Conservation (phyloP, 2,329 filamentous ascomycete genomes). For the Colletotrichum caudatum region DNA sequence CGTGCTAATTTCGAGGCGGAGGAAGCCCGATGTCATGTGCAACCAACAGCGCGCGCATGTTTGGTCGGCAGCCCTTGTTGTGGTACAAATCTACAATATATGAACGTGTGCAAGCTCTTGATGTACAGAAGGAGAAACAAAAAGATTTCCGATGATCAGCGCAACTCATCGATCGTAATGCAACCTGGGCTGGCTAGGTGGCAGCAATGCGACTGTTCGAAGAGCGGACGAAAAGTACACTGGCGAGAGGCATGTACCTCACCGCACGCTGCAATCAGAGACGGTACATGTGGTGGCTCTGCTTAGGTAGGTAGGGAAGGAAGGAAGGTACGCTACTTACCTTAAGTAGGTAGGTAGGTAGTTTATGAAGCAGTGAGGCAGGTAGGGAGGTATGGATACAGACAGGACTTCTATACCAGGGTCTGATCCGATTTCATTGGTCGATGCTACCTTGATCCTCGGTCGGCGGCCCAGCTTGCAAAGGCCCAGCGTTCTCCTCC, state of each 20-base stretch:
- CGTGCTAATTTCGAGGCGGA: background rate
- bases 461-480: slow-evolving; percentile 6
- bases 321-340: background rate
- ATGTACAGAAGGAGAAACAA: background rate
- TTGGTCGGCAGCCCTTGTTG: background rate
- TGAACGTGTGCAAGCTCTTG: background rate
- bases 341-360: too few species aligned
- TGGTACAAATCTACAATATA: background rate
- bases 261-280: background rate
- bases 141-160: slow-evolving; percentile 2
- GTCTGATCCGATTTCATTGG: background rate
- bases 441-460: slow-evolving; percentile 6
- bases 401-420: background rate
- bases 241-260: background rate
- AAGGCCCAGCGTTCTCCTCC: slow-evolving; percentile 1
- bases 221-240: background rate
- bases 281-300: background rate
- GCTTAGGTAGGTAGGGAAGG: background rate
- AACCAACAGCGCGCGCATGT: background rate
- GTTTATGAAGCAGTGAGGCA: too few species aligned
- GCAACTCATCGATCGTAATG: background rate
- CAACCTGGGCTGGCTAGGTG: slow-evolving; percentile 1
- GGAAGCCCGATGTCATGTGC: too few species aligned
- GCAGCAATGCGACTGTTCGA: slow-evolving; percentile 5
- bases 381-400: background rate